Percentiles rank a stretch among this genome's conserved stretches.
These are phyloP conservation scores for Berberis vulgaris DNA, from an alignment of 164 flowering plant species.

Conservation along the genomic window DNA sequence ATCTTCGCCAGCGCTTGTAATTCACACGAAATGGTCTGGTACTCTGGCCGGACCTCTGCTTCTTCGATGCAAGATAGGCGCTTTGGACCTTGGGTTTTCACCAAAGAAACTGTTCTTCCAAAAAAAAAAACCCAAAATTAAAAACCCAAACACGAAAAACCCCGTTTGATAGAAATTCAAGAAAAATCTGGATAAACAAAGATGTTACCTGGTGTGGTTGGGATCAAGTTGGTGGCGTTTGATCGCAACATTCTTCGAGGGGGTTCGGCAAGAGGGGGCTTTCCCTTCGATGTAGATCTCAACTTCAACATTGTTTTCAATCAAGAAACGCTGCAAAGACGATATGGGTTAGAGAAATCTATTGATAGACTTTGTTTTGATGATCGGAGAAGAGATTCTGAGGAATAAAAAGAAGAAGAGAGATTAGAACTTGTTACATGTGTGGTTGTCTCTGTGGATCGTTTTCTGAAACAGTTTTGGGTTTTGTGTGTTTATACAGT, in stretches of 20 bases:
- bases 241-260: slow-evolving; percentile 46
- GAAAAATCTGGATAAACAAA: neutral
- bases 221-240: slow-evolving; percentile 16
- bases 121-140: neutral
- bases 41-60: slow-evolving; percentile 40
- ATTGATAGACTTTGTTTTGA: neutral
- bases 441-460: neutral
- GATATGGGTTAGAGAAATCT: neutral
- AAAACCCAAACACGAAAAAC: neutral
- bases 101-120: slow-evolving; percentile 30
- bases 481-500: slow-evolving; percentile 6
- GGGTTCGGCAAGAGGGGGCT: slow-evolving; percentile 62
- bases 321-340: slow-evolving; percentile 3
- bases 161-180: neutral
- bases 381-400: neutral
- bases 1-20: slow-evolving; percentile 50
- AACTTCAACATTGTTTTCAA: slow-evolving; percentile 25
- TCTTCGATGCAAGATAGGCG: slow-evolving; percentile 19
- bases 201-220: slow-evolving; percentile 44
- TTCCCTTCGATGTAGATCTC: slow-evolving; percentile 34
- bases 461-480: neutral
- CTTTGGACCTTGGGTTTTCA: slow-evolving; percentile 31
- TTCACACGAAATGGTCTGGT: slow-evolving; percentile 49
- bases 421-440: neutral
- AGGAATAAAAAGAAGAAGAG: neutral